These are phyloP conservation scores for Gypsophila paniculata DNA, from an alignment of 179 eudicot species.

Conservation along the genomic window DNA sequence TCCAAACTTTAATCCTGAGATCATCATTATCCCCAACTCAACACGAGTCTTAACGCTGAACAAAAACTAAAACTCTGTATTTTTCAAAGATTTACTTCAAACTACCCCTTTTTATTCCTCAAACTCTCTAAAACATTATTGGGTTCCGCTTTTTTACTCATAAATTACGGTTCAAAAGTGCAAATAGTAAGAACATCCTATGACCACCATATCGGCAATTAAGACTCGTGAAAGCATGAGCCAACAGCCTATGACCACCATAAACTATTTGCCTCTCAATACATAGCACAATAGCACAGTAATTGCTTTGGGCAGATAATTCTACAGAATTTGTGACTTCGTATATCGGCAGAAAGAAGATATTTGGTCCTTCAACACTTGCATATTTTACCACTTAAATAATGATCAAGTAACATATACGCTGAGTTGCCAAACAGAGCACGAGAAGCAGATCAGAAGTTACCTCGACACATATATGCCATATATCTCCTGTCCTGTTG, in stretches of 20 bases:
- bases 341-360: neutral
- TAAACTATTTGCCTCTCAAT: neutral
- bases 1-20: neutral
- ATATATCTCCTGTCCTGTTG: slow-evolving; percentile 86
- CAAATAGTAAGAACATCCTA: too few species aligned
- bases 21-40: too few species aligned
- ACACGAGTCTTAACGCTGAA: too few species aligned
- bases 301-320: neutral
- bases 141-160: too few species aligned
- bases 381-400: neutral
- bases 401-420: neutral
- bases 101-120: too few species aligned
- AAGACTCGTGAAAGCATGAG: neutral
- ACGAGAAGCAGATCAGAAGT: slow-evolving; percentile 4
- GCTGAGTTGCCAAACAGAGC: slow-evolving; percentile 8
- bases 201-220: neutral
- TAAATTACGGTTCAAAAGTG: too few species aligned
- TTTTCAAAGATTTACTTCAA: too few species aligned
- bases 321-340: neutral
- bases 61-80: too few species aligned
- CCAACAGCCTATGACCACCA: neutral
- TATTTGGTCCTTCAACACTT: neutral
- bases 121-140: too few species aligned
- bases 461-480: slow-evolving; percentile 95
- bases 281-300: neutral